Evolutionary conservation across 208 protist species (phyloP).

Genomic region (Crithidia mellificae): DNA sequence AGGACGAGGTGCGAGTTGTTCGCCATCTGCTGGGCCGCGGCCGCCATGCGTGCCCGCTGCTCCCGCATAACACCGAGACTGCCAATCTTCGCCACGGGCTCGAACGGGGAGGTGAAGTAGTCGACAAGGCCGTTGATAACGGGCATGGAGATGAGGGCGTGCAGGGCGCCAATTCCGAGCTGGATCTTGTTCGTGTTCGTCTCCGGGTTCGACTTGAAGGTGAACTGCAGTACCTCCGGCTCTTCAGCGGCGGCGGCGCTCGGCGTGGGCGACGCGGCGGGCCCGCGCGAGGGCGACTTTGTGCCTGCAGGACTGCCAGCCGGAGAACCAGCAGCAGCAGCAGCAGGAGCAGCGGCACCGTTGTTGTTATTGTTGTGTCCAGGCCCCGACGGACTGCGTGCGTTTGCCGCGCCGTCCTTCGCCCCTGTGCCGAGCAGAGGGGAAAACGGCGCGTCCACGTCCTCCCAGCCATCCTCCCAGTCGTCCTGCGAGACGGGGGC

Average conservation of each 20-base stretch:
- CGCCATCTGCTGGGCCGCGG: slow-evolving; percentile 56
- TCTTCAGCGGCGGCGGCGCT: slow-evolving; percentile 4
- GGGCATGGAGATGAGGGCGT: slow-evolving; percentile 62
- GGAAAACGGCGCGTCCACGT: slow-evolving; percentile 17
- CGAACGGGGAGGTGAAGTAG: slow-evolving; percentile 67
- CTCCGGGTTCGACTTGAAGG: slow-evolving; percentile 45
- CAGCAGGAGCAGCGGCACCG: no score
- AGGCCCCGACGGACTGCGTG: background rate
- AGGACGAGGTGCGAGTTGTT: slow-evolving; percentile 47
- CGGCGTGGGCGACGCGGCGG: background rate
- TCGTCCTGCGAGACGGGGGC: slow-evolving; percentile 10
- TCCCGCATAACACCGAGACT: slow-evolving; percentile 82
- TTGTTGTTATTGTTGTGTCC: background rate
- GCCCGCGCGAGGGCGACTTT: background rate
- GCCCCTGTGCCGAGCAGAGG: slow-evolving; percentile 7
- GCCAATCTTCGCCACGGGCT: slow-evolving; percentile 79
- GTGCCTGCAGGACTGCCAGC: slow-evolving; percentile 9
- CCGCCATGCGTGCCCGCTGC: slow-evolving; percentile 67
- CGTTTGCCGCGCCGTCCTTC: background rate
- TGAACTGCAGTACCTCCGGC: slow-evolving; percentile 43
- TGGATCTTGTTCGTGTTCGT: slow-evolving; percentile 53
- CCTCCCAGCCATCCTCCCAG: slow-evolving; percentile 27
- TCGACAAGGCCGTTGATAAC: slow-evolving; percentile 66
- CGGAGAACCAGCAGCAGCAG: background rate
- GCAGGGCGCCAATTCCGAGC: slow-evolving; percentile 59